A percentile compares a stretch with the other conserved stretches of the same genome.
phyloP scores from a whole-genome alignment of 169 alveolate species.

The Cardiosporidium cionae region DNA sequence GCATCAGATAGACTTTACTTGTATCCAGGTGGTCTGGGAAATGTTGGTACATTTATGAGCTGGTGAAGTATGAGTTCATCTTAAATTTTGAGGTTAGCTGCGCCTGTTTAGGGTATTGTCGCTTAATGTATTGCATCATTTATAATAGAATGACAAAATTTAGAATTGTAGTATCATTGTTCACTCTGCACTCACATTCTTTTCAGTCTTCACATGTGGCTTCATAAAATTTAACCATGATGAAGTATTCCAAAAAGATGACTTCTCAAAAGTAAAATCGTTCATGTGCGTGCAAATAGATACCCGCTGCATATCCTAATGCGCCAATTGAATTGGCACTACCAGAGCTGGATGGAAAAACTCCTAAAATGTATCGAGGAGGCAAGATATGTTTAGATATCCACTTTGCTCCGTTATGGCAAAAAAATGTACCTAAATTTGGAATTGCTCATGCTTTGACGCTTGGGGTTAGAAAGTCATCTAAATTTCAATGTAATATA shows the following conservation, averaged over 20 bases:
- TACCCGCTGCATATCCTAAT: conserved; percentile 90
- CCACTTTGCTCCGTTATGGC: conserved; percentile 94
- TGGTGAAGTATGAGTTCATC: conserved; percentile 79
- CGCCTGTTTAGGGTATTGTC: background rate
- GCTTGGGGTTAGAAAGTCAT: conserved; percentile 57
- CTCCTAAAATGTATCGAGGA: conserved; percentile 92
- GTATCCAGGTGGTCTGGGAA: conserved; percentile 86
- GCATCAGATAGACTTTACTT: background rate
- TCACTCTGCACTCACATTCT: too few species aligned
- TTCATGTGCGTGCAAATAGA: conserved; percentile 38
- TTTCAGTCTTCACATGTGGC: too few species aligned
- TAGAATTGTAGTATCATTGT: too few species aligned
- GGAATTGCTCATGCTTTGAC: conserved; percentile 94
- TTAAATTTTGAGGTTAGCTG: conserved; percentile 74
- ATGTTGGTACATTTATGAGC: conserved; percentile 89
- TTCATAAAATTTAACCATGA: too few species aligned
- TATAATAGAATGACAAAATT: too few species aligned
- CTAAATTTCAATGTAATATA: background rate
- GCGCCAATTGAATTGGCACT: conserved; percentile 88
- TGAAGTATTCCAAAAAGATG: too few species aligned
- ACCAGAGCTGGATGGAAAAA: conserved; percentile 92
- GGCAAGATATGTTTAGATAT: conserved; percentile 92
- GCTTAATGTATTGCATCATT: too few species aligned
- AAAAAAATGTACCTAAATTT: conserved; percentile 80
- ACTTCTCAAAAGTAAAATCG: too few species aligned